Evolutionary conservation across 257 asterid genomes (phyloP).

Genomic region (Nyctanthes arbortristis): DNA sequence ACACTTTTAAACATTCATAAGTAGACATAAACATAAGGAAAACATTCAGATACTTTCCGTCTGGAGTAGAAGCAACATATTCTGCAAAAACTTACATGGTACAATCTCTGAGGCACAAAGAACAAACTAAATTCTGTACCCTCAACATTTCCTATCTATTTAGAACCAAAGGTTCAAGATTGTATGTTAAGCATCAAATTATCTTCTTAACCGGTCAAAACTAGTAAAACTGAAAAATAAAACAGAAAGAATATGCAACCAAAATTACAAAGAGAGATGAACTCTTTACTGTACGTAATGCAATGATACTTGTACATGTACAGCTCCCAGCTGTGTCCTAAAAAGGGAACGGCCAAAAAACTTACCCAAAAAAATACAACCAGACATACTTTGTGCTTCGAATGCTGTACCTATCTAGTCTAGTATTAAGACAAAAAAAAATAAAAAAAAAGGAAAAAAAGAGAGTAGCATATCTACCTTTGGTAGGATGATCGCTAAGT

Average conservation of each 20-base stretch:
- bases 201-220: not conserved
- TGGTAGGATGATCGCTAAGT: constrained; percentile 16
- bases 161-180: not conserved
- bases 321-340: not conserved
- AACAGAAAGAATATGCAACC: not conserved
- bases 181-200: not conserved
- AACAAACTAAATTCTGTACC: not conserved
- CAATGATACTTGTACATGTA: not conserved
- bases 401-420: not conserved
- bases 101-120: not conserved
- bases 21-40: not conserved
- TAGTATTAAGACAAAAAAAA: too few relatives aligned
- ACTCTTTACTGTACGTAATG: not conserved
- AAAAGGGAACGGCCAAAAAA: not conserved
- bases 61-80: not conserved
- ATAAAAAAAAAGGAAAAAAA: not conserved
- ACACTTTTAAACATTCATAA: not conserved
- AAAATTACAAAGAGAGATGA: too few relatives aligned
- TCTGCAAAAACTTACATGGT: not conserved
- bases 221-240: not conserved
- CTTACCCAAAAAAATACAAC: not conserved
- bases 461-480: constrained; percentile 23
- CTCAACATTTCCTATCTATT: too few relatives aligned
- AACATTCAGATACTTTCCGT: not conserved
- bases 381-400: not conserved